Conservation (phyloP, 805 yeast genomes). For the Lachancea waltii region DNA sequence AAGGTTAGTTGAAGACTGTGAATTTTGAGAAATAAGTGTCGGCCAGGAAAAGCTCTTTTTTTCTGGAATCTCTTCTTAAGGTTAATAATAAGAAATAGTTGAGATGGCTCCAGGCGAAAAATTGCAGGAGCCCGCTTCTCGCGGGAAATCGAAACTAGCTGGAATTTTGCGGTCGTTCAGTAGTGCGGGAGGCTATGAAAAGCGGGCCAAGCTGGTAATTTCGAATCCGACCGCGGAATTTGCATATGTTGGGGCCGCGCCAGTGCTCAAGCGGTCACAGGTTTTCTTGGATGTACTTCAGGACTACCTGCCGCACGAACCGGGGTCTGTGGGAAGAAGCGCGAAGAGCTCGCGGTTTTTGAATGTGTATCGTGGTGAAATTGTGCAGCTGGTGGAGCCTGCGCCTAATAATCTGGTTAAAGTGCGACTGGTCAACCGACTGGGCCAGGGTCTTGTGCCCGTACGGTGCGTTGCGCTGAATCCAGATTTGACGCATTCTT, state of each 20-base stretch:
- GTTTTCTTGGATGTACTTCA: conserved; percentile 10
- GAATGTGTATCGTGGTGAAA: conserved; percentile 11
- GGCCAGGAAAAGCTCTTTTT: no score
- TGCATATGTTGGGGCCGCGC: not conserved
- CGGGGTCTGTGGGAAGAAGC: not conserved
- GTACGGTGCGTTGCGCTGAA: conserved; percentile 10
- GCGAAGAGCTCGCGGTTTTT: not conserved
- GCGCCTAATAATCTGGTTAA: conserved; percentile 9
- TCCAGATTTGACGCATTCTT: conserved; percentile 3
- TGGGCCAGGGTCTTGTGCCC: conserved; percentile 12
- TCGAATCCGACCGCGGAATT: conserved; percentile 1
- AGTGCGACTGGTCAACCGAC: conserved; percentile 8
- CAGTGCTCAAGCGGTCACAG: not conserved
- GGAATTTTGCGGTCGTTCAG: conserved; percentile 3
- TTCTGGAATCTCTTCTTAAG: no score
- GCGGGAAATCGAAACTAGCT: conserved; percentile 3
- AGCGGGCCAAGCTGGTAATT: not conserved
- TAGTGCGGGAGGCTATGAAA: not conserved
- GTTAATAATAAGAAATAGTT: no score
- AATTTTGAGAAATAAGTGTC: no score
- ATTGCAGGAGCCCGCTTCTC: not conserved
- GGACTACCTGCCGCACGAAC: conserved; percentile 11
- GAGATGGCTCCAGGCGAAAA: no score
- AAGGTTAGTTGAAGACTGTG: no score
- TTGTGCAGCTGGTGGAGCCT: conserved; percentile 8